Evolutionary conservation across 345 rosid species (phyloP).

Genomic region (Ceriops decandra): DNA sequence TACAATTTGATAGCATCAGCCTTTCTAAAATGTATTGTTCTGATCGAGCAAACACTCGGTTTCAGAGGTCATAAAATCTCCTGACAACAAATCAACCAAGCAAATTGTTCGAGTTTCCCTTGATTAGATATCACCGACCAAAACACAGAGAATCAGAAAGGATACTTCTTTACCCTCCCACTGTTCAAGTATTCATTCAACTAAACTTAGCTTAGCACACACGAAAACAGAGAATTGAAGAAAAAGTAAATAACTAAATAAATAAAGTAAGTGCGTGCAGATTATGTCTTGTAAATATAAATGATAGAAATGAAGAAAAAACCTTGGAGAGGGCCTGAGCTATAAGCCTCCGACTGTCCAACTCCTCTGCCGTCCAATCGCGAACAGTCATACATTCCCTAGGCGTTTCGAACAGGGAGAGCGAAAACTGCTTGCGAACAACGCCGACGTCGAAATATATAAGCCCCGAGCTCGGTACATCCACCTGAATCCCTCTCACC

Average conservation of each 20-base stretch:
- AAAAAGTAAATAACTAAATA: not conserved
- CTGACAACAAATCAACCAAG: not conserved
- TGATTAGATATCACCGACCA: not conserved
- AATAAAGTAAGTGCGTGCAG: not conserved
- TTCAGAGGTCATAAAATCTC: not conserved
- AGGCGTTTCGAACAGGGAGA: constrained; percentile 81
- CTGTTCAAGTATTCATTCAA: not conserved
- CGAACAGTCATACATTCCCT: constrained; percentile 57
- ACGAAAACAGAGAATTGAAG: not conserved
- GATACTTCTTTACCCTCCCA: not conserved
- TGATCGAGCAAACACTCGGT: not conserved
- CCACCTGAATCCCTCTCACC: constrained; percentile 76
- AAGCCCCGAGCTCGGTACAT: constrained; percentile 78
- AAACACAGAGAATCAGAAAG: not conserved
- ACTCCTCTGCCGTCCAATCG: constrained; percentile 13
- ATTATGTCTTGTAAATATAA: not conserved
- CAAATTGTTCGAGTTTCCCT: not conserved
- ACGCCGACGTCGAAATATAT: constrained; percentile 93
- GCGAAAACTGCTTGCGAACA: constrained; percentile 68
- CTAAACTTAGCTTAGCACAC: not conserved
- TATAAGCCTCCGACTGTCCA: not conserved
- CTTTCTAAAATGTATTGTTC: not conserved
- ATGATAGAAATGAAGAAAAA: constrained; percentile 4
- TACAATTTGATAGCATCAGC: not conserved
- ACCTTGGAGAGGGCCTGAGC: constrained; percentile 38